Evolutionary conservation across 139 green algal species (phyloP).

Genomic region (Chlorella sp.): DNA sequence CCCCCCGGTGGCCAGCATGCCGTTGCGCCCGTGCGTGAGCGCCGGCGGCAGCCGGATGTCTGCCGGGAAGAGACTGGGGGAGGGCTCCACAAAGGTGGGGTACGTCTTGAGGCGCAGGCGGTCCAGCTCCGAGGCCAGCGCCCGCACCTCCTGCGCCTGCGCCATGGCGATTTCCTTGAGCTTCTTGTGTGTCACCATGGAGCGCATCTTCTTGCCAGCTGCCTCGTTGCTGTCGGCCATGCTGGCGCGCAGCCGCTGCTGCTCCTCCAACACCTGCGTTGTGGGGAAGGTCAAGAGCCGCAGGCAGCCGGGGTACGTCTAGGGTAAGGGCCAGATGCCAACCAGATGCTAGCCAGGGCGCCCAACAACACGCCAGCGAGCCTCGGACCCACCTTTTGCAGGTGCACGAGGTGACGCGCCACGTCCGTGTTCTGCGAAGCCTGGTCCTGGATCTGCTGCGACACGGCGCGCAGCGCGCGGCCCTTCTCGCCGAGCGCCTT

Average conservation of each 20-base stretch:
- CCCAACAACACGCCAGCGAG: too few species aligned
- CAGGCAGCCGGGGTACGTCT: too few species aligned
- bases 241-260: conserved; percentile 24
- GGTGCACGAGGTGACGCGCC: background rate
- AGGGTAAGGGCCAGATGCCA: too few species aligned
- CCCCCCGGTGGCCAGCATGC: background rate
- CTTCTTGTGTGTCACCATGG: conserved; percentile 52
- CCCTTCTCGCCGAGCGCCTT: conserved; percentile 30
- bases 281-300: too few species aligned
- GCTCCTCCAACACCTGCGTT: conserved; percentile 35
- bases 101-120: conserved; percentile 47
- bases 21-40: background rate
- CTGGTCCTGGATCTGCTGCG: background rate
- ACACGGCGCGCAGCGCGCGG: conserved; percentile 29
- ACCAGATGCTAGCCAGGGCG: too few species aligned
- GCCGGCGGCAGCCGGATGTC: background rate
- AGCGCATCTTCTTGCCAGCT: conserved; percentile 28
- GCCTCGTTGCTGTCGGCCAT: conserved; percentile 23
- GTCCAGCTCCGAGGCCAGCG: conserved; percentile 37
- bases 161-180: conserved; percentile 54
- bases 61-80: background rate
- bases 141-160: conserved; percentile 41
- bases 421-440: conserved; percentile 27
- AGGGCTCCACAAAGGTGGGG: conserved; percentile 42
- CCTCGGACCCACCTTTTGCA: background rate